These are phyloP conservation scores for Rhodosorus marinus DNA, from an alignment of 23 red algal genomes.

Conservation along the genomic window DNA sequence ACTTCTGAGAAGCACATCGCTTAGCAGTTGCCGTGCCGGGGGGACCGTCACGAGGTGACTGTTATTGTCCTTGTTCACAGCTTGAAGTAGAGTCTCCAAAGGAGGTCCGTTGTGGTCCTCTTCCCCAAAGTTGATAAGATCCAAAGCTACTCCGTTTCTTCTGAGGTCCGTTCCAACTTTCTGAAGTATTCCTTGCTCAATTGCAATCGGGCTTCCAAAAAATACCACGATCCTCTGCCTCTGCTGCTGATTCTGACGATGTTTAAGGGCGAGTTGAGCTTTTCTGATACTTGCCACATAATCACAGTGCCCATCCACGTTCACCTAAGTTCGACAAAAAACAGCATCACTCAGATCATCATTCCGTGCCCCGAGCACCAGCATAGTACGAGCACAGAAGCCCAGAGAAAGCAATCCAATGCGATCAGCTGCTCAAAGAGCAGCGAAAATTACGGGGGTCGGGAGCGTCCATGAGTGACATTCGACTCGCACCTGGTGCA, in stretches of 20 bases:
- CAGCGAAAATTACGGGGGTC: too few species aligned
- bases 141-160: conserved; percentile 88
- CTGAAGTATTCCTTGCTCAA: conserved; percentile 28
- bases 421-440: too few species aligned
- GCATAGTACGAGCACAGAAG: too few species aligned
- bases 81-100: conserved; percentile 56
- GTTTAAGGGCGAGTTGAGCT: conserved; percentile 92
- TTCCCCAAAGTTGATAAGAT: conserved; percentile 64
- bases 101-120: conserved; percentile 44
- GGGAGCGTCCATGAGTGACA: too few species aligned
- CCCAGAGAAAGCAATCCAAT: too few species aligned
- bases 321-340: too few species aligned
- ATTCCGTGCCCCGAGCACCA: too few species aligned
- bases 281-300: conserved; percentile 60
- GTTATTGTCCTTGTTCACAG: conserved; percentile 76
- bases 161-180: conserved; percentile 54
- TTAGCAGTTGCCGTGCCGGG: conserved; percentile 12
- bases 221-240: conserved; percentile 85
- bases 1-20: conserved; percentile 8
- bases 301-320: conserved; percentile 33
- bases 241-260: conserved; percentile 79
- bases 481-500: conserved; percentile 47
- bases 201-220: conserved; percentile 39
- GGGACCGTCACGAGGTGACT: conserved; percentile 49
- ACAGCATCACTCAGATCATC: too few species aligned